phyloP scores from a whole-genome alignment of 2,329 filamentous ascomycete species.

The Aspergillus felis region DNA sequence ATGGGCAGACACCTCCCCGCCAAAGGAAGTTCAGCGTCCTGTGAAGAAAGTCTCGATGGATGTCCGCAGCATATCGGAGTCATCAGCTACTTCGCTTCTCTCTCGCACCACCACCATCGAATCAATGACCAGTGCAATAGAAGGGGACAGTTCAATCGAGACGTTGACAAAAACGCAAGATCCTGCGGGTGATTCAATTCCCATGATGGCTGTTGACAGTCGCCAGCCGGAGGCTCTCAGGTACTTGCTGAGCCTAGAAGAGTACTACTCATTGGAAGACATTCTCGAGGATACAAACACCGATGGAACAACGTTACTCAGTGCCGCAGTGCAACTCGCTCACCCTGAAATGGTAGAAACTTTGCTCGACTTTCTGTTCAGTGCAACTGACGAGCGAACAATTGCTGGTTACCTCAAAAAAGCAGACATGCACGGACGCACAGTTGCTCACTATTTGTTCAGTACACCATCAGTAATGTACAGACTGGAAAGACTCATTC shows the following conservation, averaged over 20 bases:
- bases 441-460: slow-evolving; percentile 93
- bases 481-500: slow-evolving; percentile 70
- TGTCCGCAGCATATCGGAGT: slow-evolving; percentile 79
- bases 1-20: slow-evolving; percentile 45
- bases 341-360: slow-evolving; percentile 70
- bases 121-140: slow-evolving; percentile 68
- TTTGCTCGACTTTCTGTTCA: slow-evolving; percentile 67
- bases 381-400: slow-evolving; percentile 51
- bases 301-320: slow-evolving; percentile 83
- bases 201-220: slow-evolving; percentile 79
- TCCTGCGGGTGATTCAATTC: slow-evolving; percentile 72
- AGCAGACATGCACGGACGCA: slow-evolving; percentile 82
- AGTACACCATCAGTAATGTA: slow-evolving; percentile 78
- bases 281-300: slow-evolving; percentile 83
- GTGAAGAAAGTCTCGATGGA: slow-evolving; percentile 86
- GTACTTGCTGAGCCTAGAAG: slow-evolving; percentile 73
- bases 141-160: slow-evolving; percentile 83
- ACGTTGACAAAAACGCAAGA: slow-evolving; percentile 55
- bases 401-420: slow-evolving; percentile 66
- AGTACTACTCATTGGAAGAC: slow-evolving; percentile 67
- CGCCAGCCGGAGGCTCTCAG: slow-evolving; percentile 67
- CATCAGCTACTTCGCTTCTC: slow-evolving; percentile 76
- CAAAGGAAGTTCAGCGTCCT: slow-evolving; percentile 47
- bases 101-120: slow-evolving; percentile 76
- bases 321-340: slow-evolving; percentile 82